phyloP scores from a whole-genome alignment of 108 stramenopile genomes.

The Fistulifera solaris region DNA sequence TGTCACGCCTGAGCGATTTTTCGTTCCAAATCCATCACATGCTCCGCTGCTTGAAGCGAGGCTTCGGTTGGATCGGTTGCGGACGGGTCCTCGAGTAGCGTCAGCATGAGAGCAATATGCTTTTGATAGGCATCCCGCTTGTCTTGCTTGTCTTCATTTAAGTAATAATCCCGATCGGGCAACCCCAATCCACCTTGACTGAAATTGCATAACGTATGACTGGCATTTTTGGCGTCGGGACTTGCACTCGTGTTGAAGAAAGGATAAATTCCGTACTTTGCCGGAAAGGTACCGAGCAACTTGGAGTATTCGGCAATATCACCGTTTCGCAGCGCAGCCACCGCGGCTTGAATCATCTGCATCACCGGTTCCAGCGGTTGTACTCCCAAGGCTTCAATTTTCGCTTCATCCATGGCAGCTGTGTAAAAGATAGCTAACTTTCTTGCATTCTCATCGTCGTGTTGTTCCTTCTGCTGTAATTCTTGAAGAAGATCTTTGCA shows the following conservation, averaged over 20 bases:
- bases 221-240: constrained; percentile 53
- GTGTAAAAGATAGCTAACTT: constrained; percentile 58
- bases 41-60: constrained; percentile 18
- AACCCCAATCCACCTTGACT: constrained; percentile 59
- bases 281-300: constrained; percentile 24
- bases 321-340: constrained; percentile 8
- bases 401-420: constrained; percentile 63
- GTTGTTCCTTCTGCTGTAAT: constrained; percentile 16
- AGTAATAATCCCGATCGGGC: constrained; percentile 79
- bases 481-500: constrained; percentile 38
- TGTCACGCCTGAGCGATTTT: constrained; percentile 55
- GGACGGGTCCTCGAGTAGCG: constrained; percentile 20
- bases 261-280: constrained; percentile 10
- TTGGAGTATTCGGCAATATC: constrained; percentile 27
- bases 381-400: constrained; percentile 44
- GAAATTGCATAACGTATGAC: constrained; percentile 42
- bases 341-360: constrained; percentile 23
- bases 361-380: constrained; percentile 34
- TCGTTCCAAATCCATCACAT: constrained; percentile 39
- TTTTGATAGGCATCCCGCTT: constrained; percentile 44
- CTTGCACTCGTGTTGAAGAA: constrained; percentile 44
- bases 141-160: constrained; percentile 73
- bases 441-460: constrained; percentile 24
- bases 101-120: constrained; percentile 46
- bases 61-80: constrained; percentile 14